Conservation (phyloP, 192 early-diverging fungal species). For the Rhizophagus sp. region DNA sequence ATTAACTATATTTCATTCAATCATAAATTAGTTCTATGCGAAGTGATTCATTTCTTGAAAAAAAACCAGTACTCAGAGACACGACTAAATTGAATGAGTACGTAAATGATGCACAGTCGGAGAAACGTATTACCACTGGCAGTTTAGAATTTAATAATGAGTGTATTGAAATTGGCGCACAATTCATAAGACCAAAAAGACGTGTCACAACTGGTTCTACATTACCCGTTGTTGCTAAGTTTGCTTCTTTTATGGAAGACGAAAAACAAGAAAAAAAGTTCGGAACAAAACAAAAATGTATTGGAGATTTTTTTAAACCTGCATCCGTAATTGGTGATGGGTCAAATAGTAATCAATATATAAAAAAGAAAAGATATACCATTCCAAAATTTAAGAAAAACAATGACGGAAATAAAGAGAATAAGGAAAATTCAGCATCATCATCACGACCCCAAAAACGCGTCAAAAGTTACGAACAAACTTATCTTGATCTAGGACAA, state of each 20-base stretch:
- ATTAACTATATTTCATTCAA: not conserved
- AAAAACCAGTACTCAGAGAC: not conserved
- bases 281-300: constrained; percentile 4
- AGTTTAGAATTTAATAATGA: not conserved
- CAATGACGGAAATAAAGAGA: not conserved
- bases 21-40: no score
- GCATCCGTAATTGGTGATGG: not conserved
- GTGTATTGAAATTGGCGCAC: not conserved
- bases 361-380: not conserved
- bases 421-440: not conserved
- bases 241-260: not conserved
- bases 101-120: not conserved
- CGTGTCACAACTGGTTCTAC: not conserved
- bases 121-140: not conserved
- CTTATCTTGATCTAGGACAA: constrained; percentile 35
- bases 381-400: not conserved
- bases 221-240: not conserved
- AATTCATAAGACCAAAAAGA: not conserved
- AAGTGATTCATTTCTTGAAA: not conserved
- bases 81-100: not conserved
- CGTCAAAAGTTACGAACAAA: constrained; percentile 18
- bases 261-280: not conserved
- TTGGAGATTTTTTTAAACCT: constrained; percentile 9
- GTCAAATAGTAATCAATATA: not conserved
- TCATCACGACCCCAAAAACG: not conserved